These are phyloP conservation scores for Fusarium oxysporum DNA, from an alignment of 2,329 filamentous ascomycete species.

Conservation along the genomic window DNA sequence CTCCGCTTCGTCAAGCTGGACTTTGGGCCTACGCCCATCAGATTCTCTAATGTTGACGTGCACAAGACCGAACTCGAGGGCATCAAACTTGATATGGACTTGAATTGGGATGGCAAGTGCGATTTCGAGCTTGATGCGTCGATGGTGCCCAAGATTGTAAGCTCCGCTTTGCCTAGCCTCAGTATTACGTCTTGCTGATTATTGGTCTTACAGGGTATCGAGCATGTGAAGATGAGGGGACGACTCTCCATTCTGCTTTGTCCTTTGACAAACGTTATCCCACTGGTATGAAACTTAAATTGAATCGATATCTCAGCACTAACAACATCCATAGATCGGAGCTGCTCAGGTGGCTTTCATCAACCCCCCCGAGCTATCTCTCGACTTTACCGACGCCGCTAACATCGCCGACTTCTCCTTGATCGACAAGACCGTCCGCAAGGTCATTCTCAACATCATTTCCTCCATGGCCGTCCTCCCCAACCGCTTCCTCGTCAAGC, in stretches of 20 bases:
- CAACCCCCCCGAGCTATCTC: conserved; percentile 34
- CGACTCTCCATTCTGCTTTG: conserved; percentile 38
- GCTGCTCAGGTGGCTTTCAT: conserved; percentile 44
- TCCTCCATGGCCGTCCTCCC: conserved; percentile 43
- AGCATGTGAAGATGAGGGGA: conserved; percentile 41
- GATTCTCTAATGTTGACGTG: conserved; percentile 41
- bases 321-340: conserved; percentile 32
- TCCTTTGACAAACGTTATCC: conserved; percentile 42
- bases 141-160: conserved; percentile 44
- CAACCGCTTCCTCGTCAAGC: conserved; percentile 44
- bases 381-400: conserved; percentile 44
- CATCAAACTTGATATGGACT: conserved; percentile 45
- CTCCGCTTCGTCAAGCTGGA: conserved; percentile 42
- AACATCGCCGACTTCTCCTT: conserved; percentile 42
- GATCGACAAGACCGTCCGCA: conserved; percentile 40
- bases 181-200: not conserved
- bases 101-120: conserved; percentile 40
- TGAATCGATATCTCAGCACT: not conserved
- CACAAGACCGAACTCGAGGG: conserved; percentile 39
- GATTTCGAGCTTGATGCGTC: conserved; percentile 43
- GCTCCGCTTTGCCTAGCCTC: not conserved
- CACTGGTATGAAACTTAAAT: conserved; percentile 18
- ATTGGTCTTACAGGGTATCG: conserved; percentile 32
- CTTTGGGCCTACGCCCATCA: conserved; percentile 35
- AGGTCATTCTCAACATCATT: conserved; percentile 42